Conservation (phyloP, 2,329 filamentous ascomycete genomes). For the Xylariaceae sp. region DNA sequence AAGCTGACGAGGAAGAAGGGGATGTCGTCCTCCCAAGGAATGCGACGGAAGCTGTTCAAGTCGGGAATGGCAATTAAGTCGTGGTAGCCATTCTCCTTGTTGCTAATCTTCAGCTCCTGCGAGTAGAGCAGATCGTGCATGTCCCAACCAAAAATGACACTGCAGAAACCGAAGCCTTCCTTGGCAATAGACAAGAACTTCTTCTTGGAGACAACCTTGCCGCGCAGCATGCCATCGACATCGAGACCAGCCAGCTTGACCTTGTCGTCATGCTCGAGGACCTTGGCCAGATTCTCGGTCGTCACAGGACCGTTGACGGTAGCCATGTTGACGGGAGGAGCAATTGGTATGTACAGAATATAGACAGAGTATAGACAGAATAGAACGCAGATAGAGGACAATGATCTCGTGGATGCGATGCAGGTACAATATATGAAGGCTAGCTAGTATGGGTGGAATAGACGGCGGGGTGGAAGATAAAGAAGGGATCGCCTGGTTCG, state of each 20-base stretch:
- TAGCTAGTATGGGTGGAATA: not conserved
- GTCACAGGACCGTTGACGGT: slow-evolving; percentile 40
- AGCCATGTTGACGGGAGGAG: slow-evolving; percentile 21
- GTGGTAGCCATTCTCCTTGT: slow-evolving; percentile 72
- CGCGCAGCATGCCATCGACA: slow-evolving; percentile 69
- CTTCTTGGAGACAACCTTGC: slow-evolving; percentile 75
- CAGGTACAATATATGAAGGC: too few relatives aligned
- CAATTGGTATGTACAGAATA: too few relatives aligned
- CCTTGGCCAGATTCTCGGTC: slow-evolving; percentile 52
- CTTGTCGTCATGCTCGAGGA: slow-evolving; percentile 60
- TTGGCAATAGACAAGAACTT: slow-evolving; percentile 72
- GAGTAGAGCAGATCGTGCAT: slow-evolving; percentile 82
- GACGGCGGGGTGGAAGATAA: not conserved
- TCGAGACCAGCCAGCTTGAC: slow-evolving; percentile 75
- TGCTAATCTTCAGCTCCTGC: slow-evolving; percentile 68
- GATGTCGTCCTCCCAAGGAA: slow-evolving; percentile 73
- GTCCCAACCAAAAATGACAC: slow-evolving; percentile 80
- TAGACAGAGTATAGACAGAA: not conserved
- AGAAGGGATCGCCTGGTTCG: not conserved
- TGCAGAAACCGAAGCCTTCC: slow-evolving; percentile 78
- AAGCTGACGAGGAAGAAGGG: slow-evolving; percentile 74
- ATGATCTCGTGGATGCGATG: not conserved
- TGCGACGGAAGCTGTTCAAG: slow-evolving; percentile 62
- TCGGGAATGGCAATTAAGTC: slow-evolving; percentile 72
- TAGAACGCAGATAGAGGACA: not conserved